Percentiles rank a stretch among this genome's conserved stretches.
Evolutionary conservation across 306 rosid species (phyloP).

Genomic region (Quercus ilex): DNA sequence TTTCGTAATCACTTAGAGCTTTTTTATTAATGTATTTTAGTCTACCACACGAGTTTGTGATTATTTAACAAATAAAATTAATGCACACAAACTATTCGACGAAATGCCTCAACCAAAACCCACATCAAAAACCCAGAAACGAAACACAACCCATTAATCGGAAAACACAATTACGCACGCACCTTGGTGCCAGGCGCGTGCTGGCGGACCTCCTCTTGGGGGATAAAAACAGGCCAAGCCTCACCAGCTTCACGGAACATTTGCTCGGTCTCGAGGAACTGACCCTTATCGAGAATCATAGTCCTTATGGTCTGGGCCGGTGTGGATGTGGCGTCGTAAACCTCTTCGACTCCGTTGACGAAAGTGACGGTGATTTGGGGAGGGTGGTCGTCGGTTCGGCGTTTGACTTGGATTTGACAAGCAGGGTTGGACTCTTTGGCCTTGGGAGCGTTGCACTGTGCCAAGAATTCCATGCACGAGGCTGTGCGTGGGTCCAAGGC

Average conservation of each 20-base stretch:
- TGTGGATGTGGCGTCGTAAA: conserved; percentile 69
- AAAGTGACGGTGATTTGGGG: conserved; percentile 87
- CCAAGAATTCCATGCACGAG: conserved; percentile 88
- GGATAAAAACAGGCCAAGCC: conserved; percentile 74
- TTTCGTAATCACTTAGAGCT: too few relatives aligned
- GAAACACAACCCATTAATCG: neutral
- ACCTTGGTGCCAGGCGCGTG: conserved; percentile 61
- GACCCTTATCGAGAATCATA: conserved; percentile 84
- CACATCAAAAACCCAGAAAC: too few relatives aligned
- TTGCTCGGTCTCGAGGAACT: conserved; percentile 65
- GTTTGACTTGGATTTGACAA: conserved; percentile 77
- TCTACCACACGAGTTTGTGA: too few relatives aligned
- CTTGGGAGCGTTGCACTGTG: conserved; percentile 85
- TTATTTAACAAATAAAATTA: neutral
- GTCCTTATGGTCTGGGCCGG: conserved; percentile 66
- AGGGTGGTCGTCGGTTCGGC: conserved; percentile 66
- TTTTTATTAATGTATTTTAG: too few relatives aligned
- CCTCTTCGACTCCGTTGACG: conserved; percentile 71
- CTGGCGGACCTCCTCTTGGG: conserved; percentile 57
- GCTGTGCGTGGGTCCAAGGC: conserved; percentile 92
- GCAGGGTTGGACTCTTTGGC: conserved; percentile 87
- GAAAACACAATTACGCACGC: conserved; percentile 17
- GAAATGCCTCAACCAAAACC: conserved; percentile 7
- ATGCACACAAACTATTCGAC: conserved; percentile 12
- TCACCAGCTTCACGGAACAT: conserved; percentile 87